phyloP scores from a whole-genome alignment of 192 early-diverging fungal species.

The Paraglomus brasilianum region DNA sequence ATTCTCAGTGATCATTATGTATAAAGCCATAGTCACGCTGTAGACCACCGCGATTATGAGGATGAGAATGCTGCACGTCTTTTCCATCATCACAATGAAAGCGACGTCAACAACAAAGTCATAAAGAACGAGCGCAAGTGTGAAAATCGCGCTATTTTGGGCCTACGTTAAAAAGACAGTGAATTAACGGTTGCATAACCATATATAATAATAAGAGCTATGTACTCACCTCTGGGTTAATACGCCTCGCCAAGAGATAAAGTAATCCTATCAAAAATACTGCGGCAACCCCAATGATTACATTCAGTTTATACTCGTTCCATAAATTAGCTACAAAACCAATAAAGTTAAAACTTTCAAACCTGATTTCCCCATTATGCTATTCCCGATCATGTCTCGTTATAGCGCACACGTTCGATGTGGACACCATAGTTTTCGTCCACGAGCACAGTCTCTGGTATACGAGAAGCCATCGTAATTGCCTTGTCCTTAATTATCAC shows the following conservation, averaged over 20 bases:
- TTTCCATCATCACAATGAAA: background rate
- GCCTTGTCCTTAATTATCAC: conserved; percentile 1
- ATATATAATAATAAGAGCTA: too few species aligned
- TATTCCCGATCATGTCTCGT: background rate
- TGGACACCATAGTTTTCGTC: conserved; percentile 5
- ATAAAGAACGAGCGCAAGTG: too few species aligned
- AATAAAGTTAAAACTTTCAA: background rate
- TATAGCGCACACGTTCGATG: background rate
- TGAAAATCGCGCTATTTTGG: too few species aligned
- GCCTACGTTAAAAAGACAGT: too few species aligned
- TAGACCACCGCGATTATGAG: background rate
- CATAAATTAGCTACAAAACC: background rate
- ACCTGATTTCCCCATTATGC: too few species aligned
- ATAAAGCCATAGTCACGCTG: background rate
- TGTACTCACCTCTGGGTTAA: too few species aligned
- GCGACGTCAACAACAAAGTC: too few species aligned
- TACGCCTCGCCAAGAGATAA: too few species aligned
- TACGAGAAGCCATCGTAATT: background rate
- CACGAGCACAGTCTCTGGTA: background rate
- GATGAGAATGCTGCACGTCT: background rate
- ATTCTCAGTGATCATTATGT: background rate
- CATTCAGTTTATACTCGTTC: background rate
- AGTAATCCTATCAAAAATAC: too few species aligned
- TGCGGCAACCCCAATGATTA: background rate
- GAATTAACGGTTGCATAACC: too few species aligned